These are phyloP conservation scores for Aspergillus hortae DNA, from an alignment of 2,329 filamentous ascomycete genomes.

Conservation along the genomic window DNA sequence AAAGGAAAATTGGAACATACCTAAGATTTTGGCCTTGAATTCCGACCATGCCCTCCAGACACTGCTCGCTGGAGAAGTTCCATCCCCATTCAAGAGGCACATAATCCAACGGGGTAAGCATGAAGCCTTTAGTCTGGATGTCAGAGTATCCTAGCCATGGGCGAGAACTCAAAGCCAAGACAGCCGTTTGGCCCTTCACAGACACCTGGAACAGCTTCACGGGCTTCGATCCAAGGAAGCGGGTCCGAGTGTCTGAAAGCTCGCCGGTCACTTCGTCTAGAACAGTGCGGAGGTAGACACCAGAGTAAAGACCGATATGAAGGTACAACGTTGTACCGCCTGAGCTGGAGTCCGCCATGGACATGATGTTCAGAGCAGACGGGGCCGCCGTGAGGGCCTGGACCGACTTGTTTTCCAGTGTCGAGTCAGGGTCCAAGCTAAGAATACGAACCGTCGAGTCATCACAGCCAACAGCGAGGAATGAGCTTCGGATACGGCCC, in stretches of 20 bases:
- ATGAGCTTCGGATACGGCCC: slow-evolving; percentile 83
- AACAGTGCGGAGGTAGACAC: slow-evolving; percentile 92
- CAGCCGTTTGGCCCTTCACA: slow-evolving; percentile 77
- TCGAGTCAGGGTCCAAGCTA: slow-evolving; percentile 84
- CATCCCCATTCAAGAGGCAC: slow-evolving; percentile 86
- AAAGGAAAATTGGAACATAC: slow-evolving; percentile 52
- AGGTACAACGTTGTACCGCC: slow-evolving; percentile 87
- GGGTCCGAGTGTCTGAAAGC: slow-evolving; percentile 87
- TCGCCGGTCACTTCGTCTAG: slow-evolving; percentile 95
- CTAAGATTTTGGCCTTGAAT: slow-evolving; percentile 84
- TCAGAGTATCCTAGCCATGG: slow-evolving; percentile 97
- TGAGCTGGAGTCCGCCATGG: slow-evolving; percentile 90
- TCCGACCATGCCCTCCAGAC: slow-evolving; percentile 87
- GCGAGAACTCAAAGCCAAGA: slow-evolving; percentile 84
- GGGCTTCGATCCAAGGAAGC: slow-evolving; percentile 87
- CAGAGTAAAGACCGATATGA: slow-evolving; percentile 92
- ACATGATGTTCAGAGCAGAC: slow-evolving; percentile 83
- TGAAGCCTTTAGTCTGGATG: slow-evolving; percentile 78
- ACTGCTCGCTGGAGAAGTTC: slow-evolving; percentile 95
- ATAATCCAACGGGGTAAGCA: slow-evolving; percentile 88
- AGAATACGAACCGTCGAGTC: slow-evolving; percentile 93
- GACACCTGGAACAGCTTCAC: slow-evolving; percentile 90
- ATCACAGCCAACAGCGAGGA: slow-evolving; percentile 92
- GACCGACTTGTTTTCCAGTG: slow-evolving; percentile 88
- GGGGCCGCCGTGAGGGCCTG: slow-evolving; percentile 90